Evolutionary conservation across 192 early-diverging fungal genomes (phyloP).

Genomic region (Coemansia sp.): DNA sequence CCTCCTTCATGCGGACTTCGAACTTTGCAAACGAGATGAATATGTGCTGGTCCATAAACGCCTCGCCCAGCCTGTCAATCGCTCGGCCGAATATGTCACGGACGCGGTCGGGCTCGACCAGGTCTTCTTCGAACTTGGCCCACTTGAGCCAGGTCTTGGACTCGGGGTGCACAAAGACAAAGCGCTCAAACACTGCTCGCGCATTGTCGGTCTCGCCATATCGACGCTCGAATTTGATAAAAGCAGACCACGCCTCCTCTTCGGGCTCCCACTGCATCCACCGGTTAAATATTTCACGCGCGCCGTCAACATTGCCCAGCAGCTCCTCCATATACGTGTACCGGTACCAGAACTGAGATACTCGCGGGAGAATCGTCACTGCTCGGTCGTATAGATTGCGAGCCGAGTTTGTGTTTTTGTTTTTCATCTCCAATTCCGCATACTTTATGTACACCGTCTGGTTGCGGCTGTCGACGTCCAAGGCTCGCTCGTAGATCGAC

Average conservation of each 20-base stretch:
- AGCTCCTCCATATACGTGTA: slow-evolving; percentile 99
- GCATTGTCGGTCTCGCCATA: slow-evolving; percentile 86
- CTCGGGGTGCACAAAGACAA: slow-evolving; percentile 88
- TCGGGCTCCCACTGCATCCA: slow-evolving; percentile 99
- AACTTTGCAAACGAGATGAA: slow-evolving; percentile 98
- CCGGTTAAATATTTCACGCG: slow-evolving; percentile 93
- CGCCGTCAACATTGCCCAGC: slow-evolving; percentile 86
- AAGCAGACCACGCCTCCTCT: slow-evolving; percentile 92
- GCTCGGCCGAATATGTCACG: slow-evolving; percentile 90
- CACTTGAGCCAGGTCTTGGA: slow-evolving; percentile 97
- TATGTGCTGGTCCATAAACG: slow-evolving; percentile 90
- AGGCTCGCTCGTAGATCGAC: slow-evolving; percentile 89
- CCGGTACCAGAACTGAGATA: slow-evolving; percentile 90
- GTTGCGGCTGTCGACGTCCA: slow-evolving; percentile 89
- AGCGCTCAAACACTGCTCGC: slow-evolving; percentile 78
- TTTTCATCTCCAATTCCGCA: slow-evolving; percentile 98
- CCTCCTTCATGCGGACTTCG: slow-evolving; percentile 87
- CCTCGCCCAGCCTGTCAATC: slow-evolving; percentile 85
- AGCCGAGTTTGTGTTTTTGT: slow-evolving; percentile 90
- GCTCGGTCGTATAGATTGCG: slow-evolving; percentile 95
- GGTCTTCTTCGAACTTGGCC: slow-evolving; percentile 92
- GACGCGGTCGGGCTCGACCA: slow-evolving; percentile 66
- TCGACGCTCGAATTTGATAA: slow-evolving; percentile 90
- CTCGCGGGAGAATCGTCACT: slow-evolving; percentile 82
- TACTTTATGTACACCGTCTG: slow-evolving; percentile 90